These are phyloP conservation scores for Phyllosticta citriasiana DNA, from an alignment of 2,329 filamentous ascomycete genomes.

Conservation along the genomic window DNA sequence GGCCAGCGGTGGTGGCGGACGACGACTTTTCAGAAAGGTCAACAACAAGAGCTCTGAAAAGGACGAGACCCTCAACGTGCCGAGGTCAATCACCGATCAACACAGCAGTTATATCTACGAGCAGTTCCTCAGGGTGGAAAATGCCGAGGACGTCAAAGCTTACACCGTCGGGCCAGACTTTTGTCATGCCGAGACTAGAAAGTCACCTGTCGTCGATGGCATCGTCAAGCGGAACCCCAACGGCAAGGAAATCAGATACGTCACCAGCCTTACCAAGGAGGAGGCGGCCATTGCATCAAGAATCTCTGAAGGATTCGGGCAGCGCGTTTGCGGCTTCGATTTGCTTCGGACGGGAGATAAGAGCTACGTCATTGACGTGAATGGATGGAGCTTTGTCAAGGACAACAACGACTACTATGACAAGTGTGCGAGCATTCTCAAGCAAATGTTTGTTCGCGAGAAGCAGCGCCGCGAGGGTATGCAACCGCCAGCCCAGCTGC, in stretches of 20 bases:
- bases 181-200: slow-evolving; percentile 93
- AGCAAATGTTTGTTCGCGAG: slow-evolving; percentile 79
- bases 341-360: slow-evolving; percentile 76
- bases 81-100: slow-evolving; percentile 71
- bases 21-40: slow-evolving; percentile 90
- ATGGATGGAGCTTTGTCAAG: slow-evolving; percentile 99
- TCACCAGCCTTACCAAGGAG: slow-evolving; percentile 70
- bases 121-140: slow-evolving; percentile 92
- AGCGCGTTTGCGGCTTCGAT: slow-evolving; percentile 93
- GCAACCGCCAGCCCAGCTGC: slow-evolving; percentile 36
- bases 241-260: slow-evolving; percentile 92
- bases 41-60: slow-evolving; percentile 99
- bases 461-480: slow-evolving; percentile 49
- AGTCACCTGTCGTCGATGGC: slow-evolving; percentile 94
- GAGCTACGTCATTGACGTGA: slow-evolving; percentile 97
- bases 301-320: slow-evolving; percentile 85
- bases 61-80: slow-evolving; percentile 64
- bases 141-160: slow-evolving; percentile 95
- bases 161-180: slow-evolving; percentile 91
- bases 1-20: slow-evolving; percentile 75
- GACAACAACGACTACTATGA: slow-evolving; percentile 99
- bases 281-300: slow-evolving; percentile 81
- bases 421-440: slow-evolving; percentile 74
- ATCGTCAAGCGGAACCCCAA: slow-evolving; percentile 93
- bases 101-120: slow-evolving; percentile 89